Percentiles rank a stretch among this genome's conserved stretches.
phyloP scores from a whole-genome alignment of 208 protist species.

The Trypanosoma caninum region DNA sequence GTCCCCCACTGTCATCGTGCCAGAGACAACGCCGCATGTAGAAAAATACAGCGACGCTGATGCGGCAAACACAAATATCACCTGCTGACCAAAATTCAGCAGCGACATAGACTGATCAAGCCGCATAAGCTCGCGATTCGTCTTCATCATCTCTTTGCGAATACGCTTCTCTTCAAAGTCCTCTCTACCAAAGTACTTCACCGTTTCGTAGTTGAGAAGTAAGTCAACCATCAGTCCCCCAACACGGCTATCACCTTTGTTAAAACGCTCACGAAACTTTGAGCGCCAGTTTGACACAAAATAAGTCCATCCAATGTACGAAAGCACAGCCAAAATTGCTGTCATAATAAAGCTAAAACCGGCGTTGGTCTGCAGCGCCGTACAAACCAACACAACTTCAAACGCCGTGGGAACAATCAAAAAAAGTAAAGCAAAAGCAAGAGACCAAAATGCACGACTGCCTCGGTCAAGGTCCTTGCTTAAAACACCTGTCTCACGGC shows the following conservation, averaged over 20 bases:
- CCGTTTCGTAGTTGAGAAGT: conserved; percentile 95
- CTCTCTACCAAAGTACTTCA: conserved; percentile 94
- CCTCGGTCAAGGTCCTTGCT: conserved; percentile 91
- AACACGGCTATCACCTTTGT: conserved; percentile 88
- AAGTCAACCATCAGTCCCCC: conserved; percentile 90
- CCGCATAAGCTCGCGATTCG: conserved; percentile 77
- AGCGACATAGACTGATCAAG: conserved; percentile 87
- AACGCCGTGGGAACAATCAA: conserved; percentile 92
- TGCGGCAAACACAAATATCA: conserved; percentile 90
- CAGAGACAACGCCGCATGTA: conserved; percentile 73
- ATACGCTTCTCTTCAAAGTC: conserved; percentile 78
- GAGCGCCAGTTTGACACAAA: conserved; percentile 88
- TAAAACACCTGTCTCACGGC: conserved; percentile 88
- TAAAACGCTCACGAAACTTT: conserved; percentile 86
- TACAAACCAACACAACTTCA: conserved; percentile 90
- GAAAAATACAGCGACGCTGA: conserved; percentile 80
- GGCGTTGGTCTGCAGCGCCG: conserved; percentile 76
- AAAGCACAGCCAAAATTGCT: conserved; percentile 71
- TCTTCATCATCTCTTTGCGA: conserved; percentile 54
- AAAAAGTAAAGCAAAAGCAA: conserved; percentile 89
- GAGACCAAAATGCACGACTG: conserved; percentile 87
- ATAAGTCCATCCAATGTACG: conserved; percentile 89
- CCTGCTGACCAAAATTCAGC: conserved; percentile 94
- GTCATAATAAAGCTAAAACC: conserved; percentile 85
- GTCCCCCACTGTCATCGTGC: conserved; percentile 92